Evolutionary conservation across 129 eudicot species (phyloP).

Genomic region (Kitagawia praeruptora): DNA sequence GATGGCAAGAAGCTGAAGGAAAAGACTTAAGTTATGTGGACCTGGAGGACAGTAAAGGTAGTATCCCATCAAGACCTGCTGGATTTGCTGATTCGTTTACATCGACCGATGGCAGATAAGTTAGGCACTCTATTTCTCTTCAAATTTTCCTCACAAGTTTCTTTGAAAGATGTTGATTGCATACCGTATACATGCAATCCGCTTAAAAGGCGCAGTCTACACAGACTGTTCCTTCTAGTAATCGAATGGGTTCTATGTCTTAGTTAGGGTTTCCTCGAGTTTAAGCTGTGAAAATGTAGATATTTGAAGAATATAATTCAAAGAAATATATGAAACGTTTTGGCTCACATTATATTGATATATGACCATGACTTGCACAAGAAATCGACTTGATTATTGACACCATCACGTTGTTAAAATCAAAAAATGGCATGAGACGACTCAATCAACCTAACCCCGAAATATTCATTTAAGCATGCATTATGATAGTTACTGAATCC

Average conservation of each 20-base stretch:
- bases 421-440: too few species aligned
- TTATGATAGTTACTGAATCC: too few species aligned
- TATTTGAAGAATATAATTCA: background rate
- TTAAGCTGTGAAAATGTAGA: conserved; percentile 13
- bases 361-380: background rate
- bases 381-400: too few species aligned
- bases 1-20: conserved; percentile 95
- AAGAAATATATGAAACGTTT: background rate
- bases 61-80: conserved; percentile 88
- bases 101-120: conserved; percentile 81
- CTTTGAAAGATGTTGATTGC: conserved; percentile 34
- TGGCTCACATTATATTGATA: background rate
- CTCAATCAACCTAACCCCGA: too few species aligned
- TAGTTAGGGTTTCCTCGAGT: background rate
- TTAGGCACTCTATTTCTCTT: conserved; percentile 3
- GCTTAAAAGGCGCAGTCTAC: background rate
- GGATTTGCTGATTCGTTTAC: conserved; percentile 96
- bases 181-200: background rate
- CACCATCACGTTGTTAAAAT: too few species aligned
- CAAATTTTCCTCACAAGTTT: background rate
- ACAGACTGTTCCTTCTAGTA: conserved; percentile 4
- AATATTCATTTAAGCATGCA: too few species aligned
- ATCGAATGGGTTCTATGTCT: background rate
- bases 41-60: conserved; percentile 83
- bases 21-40: conserved; percentile 59